phyloP scores from a whole-genome alignment of 164 flowering plant genomes.

The Kingdonia uniflora region DNA sequence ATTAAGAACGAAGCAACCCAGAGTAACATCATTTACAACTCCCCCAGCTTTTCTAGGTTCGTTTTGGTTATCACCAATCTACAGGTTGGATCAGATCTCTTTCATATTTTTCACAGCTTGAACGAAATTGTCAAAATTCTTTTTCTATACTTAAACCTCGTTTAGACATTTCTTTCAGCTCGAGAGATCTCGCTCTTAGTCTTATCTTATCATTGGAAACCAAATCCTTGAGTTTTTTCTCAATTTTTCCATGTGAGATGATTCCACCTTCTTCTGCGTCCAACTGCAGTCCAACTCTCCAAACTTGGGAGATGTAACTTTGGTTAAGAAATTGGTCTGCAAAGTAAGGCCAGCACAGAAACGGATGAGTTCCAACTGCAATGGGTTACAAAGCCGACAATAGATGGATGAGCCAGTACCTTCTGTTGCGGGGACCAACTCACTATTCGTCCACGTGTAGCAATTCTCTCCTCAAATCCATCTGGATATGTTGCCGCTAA shows the following conservation, averaged over 20 bases:
- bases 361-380: constrained; percentile 6
- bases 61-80: too few relatives aligned
- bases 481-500: not conserved
- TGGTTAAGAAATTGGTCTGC: constrained; percentile 1
- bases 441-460: not conserved
- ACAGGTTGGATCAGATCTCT: too few relatives aligned
- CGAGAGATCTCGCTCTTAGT: not conserved
- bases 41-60: too few relatives aligned
- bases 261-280: not conserved
- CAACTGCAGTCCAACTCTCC: not conserved
- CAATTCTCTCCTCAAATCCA: not conserved
- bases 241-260: not conserved
- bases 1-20: too few relatives aligned
- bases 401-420: constrained; percentile 4
- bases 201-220: not conserved
- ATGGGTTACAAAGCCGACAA: not conserved
- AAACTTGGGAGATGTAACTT: not conserved
- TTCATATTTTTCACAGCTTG: not conserved
- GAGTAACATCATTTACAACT: too few relatives aligned
- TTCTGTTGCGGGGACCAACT: constrained; percentile 1
- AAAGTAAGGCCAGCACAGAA: constrained; percentile 3
- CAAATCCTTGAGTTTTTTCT: not conserved
- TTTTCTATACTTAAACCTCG: not conserved
- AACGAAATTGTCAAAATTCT: not conserved
- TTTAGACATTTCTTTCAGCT: not conserved